These are phyloP conservation scores for Fusarium sp. DNA, from an alignment of 2,329 filamentous ascomycete species.

Conservation along the genomic window DNA sequence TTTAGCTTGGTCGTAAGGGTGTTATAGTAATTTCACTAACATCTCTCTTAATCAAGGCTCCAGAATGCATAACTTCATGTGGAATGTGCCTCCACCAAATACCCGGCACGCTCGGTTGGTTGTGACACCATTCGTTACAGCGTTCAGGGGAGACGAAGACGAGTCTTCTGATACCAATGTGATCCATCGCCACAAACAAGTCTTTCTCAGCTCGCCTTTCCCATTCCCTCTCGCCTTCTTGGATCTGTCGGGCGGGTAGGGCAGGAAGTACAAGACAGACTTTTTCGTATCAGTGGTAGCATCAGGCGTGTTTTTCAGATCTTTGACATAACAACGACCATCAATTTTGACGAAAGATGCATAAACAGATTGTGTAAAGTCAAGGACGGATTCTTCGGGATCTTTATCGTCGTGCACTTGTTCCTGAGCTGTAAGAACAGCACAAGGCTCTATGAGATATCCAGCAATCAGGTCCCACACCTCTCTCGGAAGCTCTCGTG, in stretches of 20 bases:
- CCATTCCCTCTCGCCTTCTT: neutral
- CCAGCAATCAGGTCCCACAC: constrained; percentile 18
- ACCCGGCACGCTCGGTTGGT: neutral
- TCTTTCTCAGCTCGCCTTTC: neutral
- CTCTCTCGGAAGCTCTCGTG: constrained; percentile 17
- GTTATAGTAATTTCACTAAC: neutral
- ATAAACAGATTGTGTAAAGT: neutral
- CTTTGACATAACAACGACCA: constrained; percentile 19
- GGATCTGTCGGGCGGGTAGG: too few relatives aligned
- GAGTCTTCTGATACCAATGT: constrained; percentile 17
- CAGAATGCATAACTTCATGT: neutral
- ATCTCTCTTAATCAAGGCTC: neutral
- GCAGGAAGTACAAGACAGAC: too few relatives aligned
- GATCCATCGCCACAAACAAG: constrained; percentile 26
- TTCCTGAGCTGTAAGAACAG: constrained; percentile 11
- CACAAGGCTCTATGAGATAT: constrained; percentile 6
- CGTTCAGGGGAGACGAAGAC: constrained; percentile 11
- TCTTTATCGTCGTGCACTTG: neutral
- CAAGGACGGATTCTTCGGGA: neutral
- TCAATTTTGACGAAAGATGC: constrained; percentile 20
- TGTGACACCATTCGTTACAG: constrained; percentile 15
- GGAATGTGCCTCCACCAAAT: neutral
- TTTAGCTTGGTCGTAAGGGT: neutral
- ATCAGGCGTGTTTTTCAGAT: constrained; percentile 11
- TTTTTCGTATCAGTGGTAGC: neutral